Conservation (phyloP, 352 stramenopile species). For the Phytophthora megakarya region DNA sequence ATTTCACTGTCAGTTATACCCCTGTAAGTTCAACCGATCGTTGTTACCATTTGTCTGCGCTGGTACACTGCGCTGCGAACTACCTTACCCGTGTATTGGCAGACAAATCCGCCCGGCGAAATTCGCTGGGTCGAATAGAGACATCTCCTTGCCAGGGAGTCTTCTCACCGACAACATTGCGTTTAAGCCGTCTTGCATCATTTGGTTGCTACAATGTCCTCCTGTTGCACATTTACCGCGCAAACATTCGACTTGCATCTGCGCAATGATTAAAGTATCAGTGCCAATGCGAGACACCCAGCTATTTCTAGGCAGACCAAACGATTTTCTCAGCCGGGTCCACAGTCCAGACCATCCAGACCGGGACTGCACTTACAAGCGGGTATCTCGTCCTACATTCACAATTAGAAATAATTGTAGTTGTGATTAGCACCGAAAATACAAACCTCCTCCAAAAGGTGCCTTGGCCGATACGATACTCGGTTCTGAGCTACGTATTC, state of each 20-base stretch:
- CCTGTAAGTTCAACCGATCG: too few relatives aligned
- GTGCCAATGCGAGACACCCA: too few relatives aligned
- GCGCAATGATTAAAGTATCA: not conserved
- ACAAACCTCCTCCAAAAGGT: constrained; percentile 3
- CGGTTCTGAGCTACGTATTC: not conserved
- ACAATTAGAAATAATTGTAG: not conserved
- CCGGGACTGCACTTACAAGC: constrained; percentile 3
- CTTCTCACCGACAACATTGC: constrained; percentile 9
- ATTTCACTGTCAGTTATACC: too few relatives aligned
- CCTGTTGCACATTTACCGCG: not conserved
- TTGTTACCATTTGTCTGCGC: not conserved
- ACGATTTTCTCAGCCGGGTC: constrained; percentile 9
- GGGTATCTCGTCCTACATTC: constrained; percentile 7
- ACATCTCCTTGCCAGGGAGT: constrained; percentile 10
- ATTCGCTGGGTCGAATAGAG: constrained; percentile 6
- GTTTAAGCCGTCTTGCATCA: constrained; percentile 5
- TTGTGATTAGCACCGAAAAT: not conserved
- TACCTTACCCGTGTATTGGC: constrained; percentile 13
- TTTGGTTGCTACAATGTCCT: constrained; percentile 17
- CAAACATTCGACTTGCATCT: constrained; percentile 24
- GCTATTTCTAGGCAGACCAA: not conserved
- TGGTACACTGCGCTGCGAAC: not conserved
- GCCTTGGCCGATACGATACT: not conserved
- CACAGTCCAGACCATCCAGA: not conserved
- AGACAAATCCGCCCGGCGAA: constrained; percentile 8